Percentiles rank a stretch among this genome's conserved stretches.
These are phyloP conservation scores for Pyricularia pennisetigena DNA, from an alignment of 2,329 filamentous ascomycete species.

Conservation along the genomic window DNA sequence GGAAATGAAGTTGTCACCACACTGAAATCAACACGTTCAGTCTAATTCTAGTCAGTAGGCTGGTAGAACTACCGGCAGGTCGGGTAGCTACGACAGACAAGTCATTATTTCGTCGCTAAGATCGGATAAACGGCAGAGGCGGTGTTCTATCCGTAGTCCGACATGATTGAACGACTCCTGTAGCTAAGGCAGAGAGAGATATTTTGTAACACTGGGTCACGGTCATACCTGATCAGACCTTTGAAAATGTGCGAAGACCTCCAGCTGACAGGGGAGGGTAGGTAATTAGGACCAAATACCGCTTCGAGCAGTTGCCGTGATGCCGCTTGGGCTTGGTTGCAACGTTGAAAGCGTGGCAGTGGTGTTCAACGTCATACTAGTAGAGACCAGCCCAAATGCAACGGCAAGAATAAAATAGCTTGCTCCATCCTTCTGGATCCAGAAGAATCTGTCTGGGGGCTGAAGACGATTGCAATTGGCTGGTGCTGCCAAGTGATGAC, in stretches of 20 bases:
- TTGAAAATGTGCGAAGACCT: no score
- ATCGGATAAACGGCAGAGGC: neutral
- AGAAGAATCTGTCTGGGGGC: no score
- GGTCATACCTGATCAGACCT: neutral
- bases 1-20: neutral
- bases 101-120: neutral
- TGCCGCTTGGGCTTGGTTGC: neutral
- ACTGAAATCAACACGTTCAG: neutral
- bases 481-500: neutral
- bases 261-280: no score
- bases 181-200: neutral
- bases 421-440: no score
- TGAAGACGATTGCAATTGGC: neutral
- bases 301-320: neutral
- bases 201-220: neutral
- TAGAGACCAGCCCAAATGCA: neutral
- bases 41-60: neutral
- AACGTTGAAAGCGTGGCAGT: neutral
- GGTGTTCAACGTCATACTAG: neutral
- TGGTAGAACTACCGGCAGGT: neutral
- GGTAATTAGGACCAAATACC: neutral
- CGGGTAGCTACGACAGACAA: neutral
- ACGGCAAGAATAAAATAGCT: no score
- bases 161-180: neutral
- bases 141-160: neutral